Percentiles rank a stretch among this genome's conserved stretches.
Evolutionary conservation across 2,329 filamentous ascomycete genomes (phyloP).

Genomic region (Monascus ruber): DNA sequence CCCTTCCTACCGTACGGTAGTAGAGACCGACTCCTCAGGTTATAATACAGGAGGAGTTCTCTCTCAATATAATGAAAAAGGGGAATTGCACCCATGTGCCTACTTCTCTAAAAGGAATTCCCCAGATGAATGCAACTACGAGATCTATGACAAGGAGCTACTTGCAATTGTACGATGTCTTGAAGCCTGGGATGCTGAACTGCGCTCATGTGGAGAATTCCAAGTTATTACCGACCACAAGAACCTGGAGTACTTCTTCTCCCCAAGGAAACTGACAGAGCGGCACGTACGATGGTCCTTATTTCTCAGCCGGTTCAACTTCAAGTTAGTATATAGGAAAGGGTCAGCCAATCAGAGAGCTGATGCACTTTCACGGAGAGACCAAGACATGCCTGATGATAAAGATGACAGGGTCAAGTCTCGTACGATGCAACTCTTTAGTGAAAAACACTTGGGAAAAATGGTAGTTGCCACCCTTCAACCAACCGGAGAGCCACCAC

Average conservation of each 20-base stretch:
- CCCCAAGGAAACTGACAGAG: conserved; percentile 7
- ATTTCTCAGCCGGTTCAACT: conserved; percentile 5
- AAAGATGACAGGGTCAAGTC: not conserved
- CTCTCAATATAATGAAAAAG: conserved; percentile 9
- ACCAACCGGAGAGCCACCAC: no score
- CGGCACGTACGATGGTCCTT: conserved; percentile 4
- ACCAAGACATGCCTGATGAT: not conserved
- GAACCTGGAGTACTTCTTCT: conserved; percentile 18
- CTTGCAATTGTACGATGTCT: conserved; percentile 15
- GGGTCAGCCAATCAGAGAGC: conserved; percentile 1
- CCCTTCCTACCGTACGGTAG: conserved; percentile 1
- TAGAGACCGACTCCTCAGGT: conserved; percentile 15
- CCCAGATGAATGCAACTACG: conserved; percentile 12
- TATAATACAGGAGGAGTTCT: conserved; percentile 5
- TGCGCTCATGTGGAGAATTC: conserved; percentile 5
- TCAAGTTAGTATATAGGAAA: conserved; percentile 6
- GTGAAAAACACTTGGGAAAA: not conserved
- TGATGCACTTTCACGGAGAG: conserved; percentile 1
- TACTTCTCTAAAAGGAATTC: conserved; percentile 15
- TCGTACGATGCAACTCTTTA: not conserved
- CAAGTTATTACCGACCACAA: conserved; percentile 15
- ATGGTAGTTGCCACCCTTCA: not conserved
- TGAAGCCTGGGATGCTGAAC: conserved; percentile 11
- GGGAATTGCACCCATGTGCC: conserved; percentile 9
- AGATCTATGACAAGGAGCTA: conserved; percentile 20